Base-by-base conservation (phyloP, 2,329 filamentous ascomycete genomes). In the Phialophora tarda region DNA sequence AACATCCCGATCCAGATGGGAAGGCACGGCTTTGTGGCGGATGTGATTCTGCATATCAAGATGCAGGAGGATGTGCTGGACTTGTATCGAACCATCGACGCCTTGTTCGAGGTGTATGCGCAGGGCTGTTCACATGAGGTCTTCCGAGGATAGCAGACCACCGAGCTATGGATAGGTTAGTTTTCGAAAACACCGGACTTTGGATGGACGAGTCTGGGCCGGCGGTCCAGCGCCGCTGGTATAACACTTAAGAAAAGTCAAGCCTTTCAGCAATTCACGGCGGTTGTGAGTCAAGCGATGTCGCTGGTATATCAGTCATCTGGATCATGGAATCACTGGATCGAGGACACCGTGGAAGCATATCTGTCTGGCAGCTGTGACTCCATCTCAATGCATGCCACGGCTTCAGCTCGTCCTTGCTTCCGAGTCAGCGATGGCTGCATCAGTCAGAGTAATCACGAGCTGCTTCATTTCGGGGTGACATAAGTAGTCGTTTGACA, bases 321-420 rank as follows among this genome's bases (percentile, higher is more conserved):
- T 32, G 21, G 28, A 54, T 32, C 53, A 34, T 24, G 53, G 28
- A 55, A 34, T 23, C 48, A 51, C 23, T 44, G 38, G 38, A 44
- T 17, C 5, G 38, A 17, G 38, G 38, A 17, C 38, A 41, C 38
- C 38, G n/a, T 41, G 38, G 38, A 41, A 3, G 38, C 14, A 17
- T 17, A 41, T 41, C 38, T 41, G 38, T 41, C 17, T 7, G 14
- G 38, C 17, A 17, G 14, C 14, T n/a, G 38, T 41, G 38, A n/a
- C 5, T 4, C 38, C 38, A 6, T 5, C 12, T 6, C 38, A 4
- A 41, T 17, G 38, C 14, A 41, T 17, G 38, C 14, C 17, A n/a
- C 38, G n/a, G 17, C 38, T n/a, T 41, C 34, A 7, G 8, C 17
- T 44, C 7, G 17, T 44, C 1, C 14, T 44, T 44, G 5, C 6